Conservation (phyloP, 2,329 filamentous ascomycete species). For the Penicillium thymicola region DNA sequence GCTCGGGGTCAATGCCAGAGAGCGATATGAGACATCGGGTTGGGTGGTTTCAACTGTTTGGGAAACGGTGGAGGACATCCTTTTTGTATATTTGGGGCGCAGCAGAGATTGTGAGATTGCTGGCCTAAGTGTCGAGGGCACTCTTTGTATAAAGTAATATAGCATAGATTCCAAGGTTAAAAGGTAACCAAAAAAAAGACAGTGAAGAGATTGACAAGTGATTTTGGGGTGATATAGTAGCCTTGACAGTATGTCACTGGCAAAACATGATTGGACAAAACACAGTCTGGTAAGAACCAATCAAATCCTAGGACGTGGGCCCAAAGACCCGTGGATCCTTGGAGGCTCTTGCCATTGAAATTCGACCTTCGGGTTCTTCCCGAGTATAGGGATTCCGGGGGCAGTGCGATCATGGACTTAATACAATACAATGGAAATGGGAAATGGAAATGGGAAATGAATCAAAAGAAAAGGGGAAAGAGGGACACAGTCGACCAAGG, state of each 20-base stretch:
- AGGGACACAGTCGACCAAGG: neutral
- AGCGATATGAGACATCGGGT: constrained; percentile 7
- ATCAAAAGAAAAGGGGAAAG: too few species aligned
- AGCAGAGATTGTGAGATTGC: neutral
- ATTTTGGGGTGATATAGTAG: neutral
- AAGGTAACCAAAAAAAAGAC: neutral
- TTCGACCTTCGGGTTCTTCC: neutral
- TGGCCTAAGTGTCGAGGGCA: neutral
- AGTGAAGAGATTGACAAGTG: neutral
- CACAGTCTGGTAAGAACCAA: fast-evolving
- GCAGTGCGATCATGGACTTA: neutral
- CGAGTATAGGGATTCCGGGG: neutral
- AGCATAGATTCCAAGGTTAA: neutral
- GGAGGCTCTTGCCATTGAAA: neutral
- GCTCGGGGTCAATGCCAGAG: constrained; percentile 44
- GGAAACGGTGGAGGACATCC: constrained; percentile 1
- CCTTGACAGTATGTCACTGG: neutral
- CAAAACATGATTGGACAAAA: neutral
- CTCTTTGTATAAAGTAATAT: neutral
- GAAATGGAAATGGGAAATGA: neutral
- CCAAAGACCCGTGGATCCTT: neutral
- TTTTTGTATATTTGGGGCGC: neutral
- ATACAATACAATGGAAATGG: too few species aligned
- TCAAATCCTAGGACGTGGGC: neutral
- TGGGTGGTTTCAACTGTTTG: neutral